These are phyloP conservation scores for Actinidia polygama DNA, from an alignment of 179 eudicot species.

Conservation along the genomic window DNA sequence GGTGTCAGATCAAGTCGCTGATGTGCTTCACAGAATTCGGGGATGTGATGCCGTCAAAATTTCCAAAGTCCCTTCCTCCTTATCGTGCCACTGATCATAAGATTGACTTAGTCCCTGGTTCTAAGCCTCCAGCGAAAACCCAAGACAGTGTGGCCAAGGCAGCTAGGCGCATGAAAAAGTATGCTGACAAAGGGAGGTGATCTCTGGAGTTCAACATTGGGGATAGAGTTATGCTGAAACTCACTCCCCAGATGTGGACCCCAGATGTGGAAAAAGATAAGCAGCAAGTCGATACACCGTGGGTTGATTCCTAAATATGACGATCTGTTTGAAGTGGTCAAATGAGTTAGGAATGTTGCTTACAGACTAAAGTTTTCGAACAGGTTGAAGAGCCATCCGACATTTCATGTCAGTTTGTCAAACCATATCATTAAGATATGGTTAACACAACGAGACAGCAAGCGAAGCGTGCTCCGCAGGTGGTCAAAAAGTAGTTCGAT, in stretches of 20 bases:
- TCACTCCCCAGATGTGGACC: slow-evolving; percentile 11
- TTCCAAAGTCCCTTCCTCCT: not conserved
- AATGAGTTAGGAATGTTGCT: not conserved
- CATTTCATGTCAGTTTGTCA: not conserved
- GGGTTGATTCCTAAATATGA: slow-evolving; percentile 11
- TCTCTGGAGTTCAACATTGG: slow-evolving; percentile 17
- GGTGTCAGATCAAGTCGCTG: not conserved
- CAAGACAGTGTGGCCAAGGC: slow-evolving; percentile 8
- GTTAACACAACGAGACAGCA: not conserved
- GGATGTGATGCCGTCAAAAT: not conserved
- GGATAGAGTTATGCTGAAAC: slow-evolving; percentile 17
- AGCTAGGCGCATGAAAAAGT: slow-evolving; percentile 8
- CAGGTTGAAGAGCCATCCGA: slow-evolving; percentile 4
- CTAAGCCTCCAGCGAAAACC: not conserved
- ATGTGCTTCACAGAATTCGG: not conserved
- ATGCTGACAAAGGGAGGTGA: not conserved
- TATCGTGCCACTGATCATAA: not conserved
- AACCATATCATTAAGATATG: not conserved
- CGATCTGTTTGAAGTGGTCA: slow-evolving; percentile 12
- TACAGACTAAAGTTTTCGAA: not conserved
- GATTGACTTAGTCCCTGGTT: not conserved
- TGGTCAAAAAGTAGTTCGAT: not conserved
- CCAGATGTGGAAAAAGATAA: slow-evolving; percentile 12
- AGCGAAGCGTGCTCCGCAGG: not conserved
- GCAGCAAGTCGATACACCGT: not conserved